Percentiles rank a stretch among this genome's conserved stretches.
Evolutionary conservation across 129 eudicot genomes (phyloP).

Genomic region (Flaveria bidentis): DNA sequence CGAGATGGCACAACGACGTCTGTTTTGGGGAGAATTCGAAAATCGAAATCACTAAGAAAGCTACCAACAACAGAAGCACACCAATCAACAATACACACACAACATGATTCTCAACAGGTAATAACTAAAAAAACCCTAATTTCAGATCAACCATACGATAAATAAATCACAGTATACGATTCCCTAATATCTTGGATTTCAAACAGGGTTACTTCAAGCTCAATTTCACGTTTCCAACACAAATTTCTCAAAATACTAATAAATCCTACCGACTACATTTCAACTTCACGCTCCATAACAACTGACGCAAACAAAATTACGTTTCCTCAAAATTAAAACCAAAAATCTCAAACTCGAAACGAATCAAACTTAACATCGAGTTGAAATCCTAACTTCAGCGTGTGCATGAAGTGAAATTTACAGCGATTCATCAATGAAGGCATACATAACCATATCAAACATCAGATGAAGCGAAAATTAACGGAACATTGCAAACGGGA

Average conservation of each 20-base stretch:
- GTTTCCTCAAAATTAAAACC: not conserved
- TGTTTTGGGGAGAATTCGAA: not conserved
- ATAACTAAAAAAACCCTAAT: slow-evolving; percentile 32
- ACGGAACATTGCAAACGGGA: not conserved
- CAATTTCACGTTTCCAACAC: slow-evolving; percentile 1
- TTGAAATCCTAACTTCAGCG: not conserved
- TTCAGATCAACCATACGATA: slow-evolving; percentile 15
- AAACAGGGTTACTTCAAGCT: slow-evolving; percentile 13
- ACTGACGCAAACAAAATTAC: not conserved
- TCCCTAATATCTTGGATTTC: not conserved
- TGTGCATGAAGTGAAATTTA: slow-evolving; percentile 13
- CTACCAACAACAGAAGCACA: slow-evolving; percentile 24
- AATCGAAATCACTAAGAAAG: not conserved
- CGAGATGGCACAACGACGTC: not conserved
- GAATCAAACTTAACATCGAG: not conserved
- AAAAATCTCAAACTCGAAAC: not conserved
- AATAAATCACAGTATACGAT: not conserved
- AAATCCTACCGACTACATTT: not conserved
- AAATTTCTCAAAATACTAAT: not conserved
- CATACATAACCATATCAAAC: not conserved
- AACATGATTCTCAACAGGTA: not conserved
- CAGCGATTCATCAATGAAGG: not conserved
- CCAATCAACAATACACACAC: not conserved
- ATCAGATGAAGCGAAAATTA: not conserved
- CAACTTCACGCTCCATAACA: slow-evolving; percentile 8